These are phyloP conservation scores for Nicotiana attenuata DNA, from an alignment of 257 asterid genomes.

Conservation along the genomic window DNA sequence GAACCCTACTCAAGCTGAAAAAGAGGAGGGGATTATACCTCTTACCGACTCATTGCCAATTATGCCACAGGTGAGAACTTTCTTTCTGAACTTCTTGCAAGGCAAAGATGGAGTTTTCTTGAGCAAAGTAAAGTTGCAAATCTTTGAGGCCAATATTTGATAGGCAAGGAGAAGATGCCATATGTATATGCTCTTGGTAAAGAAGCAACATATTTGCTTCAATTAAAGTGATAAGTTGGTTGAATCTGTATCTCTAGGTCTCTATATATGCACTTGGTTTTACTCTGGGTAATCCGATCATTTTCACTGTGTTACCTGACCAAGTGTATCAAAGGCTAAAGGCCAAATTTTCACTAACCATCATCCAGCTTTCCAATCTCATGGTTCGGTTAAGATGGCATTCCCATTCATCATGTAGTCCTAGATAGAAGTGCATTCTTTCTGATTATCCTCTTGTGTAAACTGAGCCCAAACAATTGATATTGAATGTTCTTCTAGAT, in stretches of 20 bases:
- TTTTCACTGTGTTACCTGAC: not conserved
- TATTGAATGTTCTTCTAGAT: not conserved
- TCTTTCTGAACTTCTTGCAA: not conserved
- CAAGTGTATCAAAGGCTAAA: not conserved
- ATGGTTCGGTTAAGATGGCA: not conserved
- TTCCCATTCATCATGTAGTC: not conserved
- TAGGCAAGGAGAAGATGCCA: not conserved
- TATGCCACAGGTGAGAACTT: conserved; percentile 66
- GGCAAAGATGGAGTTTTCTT: not conserved
- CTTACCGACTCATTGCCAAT: conserved; percentile 89
- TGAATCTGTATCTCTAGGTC: not conserved
- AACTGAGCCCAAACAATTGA: not conserved
- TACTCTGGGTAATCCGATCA: not conserved
- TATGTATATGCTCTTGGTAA: not conserved
- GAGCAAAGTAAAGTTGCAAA: not conserved
- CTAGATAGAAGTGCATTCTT: not conserved
- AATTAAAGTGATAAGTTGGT: not conserved
- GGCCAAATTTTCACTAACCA: not conserved
- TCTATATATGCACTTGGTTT: not conserved
- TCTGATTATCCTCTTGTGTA: not conserved
- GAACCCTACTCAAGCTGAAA: conserved; percentile 89
- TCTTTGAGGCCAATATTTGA: not conserved
- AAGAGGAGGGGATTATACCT: conserved; percentile 96
- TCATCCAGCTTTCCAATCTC: not conserved
- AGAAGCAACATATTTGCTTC: not conserved